Conservation (phyloP, 2,329 filamentous ascomycete species). For the Plectosphaerella cucumerina region DNA sequence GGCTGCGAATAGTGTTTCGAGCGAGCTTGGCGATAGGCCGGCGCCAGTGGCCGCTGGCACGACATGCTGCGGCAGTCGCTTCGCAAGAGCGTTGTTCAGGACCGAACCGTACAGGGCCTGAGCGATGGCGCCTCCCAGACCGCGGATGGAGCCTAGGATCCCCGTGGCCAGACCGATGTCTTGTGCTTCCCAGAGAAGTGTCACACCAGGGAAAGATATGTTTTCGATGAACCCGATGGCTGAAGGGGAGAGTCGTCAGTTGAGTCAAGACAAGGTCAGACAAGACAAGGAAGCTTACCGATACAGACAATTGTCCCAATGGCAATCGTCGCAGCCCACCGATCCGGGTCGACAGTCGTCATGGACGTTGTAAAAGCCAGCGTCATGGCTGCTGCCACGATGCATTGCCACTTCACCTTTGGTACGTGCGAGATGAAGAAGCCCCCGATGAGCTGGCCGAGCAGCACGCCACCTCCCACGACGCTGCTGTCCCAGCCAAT, state of each 20-base stretch:
- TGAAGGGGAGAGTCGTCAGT: conserved; percentile 6
- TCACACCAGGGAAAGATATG: conserved; percentile 36
- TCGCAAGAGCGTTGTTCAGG: conserved; percentile 27
- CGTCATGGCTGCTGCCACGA: conserved; percentile 23
- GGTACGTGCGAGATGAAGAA: conserved; percentile 29
- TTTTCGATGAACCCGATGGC: conserved; percentile 34
- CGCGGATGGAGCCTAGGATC: conserved; percentile 40
- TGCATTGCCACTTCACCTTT: conserved; percentile 28
- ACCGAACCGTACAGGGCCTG: conserved; percentile 32
- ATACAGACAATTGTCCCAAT: conserved; percentile 24
- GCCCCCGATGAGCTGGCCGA: conserved; percentile 33
- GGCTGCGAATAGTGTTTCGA: conserved; percentile 27
- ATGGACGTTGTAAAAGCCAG: conserved; percentile 28
- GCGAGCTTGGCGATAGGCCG: conserved; percentile 27
- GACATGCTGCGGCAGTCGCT: conserved; percentile 28
- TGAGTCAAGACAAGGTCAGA: neutral
- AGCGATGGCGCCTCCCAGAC: conserved; percentile 32
- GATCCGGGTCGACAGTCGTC: conserved; percentile 19
- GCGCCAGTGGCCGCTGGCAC: conserved; percentile 25
- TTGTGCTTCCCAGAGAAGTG: conserved; percentile 39
- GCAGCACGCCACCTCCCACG: conserved; percentile 35
- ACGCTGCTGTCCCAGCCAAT: conserved; percentile 37
- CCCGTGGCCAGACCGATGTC: conserved; percentile 41
- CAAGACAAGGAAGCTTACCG: conserved; percentile 3
- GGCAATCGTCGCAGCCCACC: conserved; percentile 24